phyloP scores from a whole-genome alignment of 2,329 filamentous ascomycete species.

The Stylonectria norvegica region DNA sequence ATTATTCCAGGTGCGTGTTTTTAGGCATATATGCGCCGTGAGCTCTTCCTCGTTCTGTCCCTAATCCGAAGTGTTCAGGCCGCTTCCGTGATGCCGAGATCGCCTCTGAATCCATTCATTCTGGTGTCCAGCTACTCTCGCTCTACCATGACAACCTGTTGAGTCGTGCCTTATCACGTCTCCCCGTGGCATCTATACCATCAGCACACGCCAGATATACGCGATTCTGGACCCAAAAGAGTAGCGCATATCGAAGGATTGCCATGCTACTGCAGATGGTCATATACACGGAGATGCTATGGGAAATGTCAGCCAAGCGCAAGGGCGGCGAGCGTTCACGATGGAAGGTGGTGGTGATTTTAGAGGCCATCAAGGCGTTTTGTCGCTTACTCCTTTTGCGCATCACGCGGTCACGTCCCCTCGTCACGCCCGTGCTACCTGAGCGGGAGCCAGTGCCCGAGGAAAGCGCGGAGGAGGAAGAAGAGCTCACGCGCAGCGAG shows the following conservation, averaged over 20 bases:
- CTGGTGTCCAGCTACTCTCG: constrained; percentile 82
- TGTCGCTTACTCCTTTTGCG: constrained; percentile 78
- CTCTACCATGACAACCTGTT: constrained; percentile 91
- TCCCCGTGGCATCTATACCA: constrained; percentile 51
- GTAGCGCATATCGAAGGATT: constrained; percentile 71
- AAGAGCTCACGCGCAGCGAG: constrained; percentile 38
- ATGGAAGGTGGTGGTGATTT: constrained; percentile 81
- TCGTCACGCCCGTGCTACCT: constrained; percentile 80
- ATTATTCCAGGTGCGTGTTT: constrained; percentile 72
- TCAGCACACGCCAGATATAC: constrained; percentile 64
- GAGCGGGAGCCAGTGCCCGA: constrained; percentile 75
- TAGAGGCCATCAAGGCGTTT: constrained; percentile 83
- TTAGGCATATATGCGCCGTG: neutral
- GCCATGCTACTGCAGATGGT: constrained; percentile 84
- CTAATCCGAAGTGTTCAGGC: constrained; percentile 42
- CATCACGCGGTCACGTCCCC: constrained; percentile 76
- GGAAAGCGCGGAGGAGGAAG: constrained; percentile 48
- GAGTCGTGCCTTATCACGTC: constrained; percentile 58
- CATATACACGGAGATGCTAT: constrained; percentile 91
- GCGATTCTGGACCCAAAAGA: constrained; percentile 61
- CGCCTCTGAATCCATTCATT: constrained; percentile 88
- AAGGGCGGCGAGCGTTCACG: constrained; percentile 73
- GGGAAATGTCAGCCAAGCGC: constrained; percentile 93
- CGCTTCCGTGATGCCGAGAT: constrained; percentile 91
- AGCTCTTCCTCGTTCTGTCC: neutral